Percentiles rank a stretch among this genome's conserved stretches.
Conservation (phyloP, 2,329 filamentous ascomycete species). For the Fusarium pseudocircinatum region DNA sequence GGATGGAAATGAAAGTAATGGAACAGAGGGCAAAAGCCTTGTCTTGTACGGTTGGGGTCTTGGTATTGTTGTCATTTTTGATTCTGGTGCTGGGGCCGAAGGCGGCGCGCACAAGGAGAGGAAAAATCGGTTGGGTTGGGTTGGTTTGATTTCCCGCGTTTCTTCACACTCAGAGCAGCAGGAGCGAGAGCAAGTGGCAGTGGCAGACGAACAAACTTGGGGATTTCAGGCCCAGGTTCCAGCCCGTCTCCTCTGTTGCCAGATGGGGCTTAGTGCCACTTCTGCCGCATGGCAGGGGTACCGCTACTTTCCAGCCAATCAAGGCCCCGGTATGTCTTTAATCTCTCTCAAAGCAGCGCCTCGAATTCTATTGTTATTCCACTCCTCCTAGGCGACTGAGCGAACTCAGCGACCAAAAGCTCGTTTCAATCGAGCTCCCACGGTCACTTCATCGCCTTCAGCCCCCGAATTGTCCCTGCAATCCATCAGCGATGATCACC, state of each 20-base stretch:
- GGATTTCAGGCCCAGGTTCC: slow-evolving; percentile 26
- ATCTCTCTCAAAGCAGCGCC: slow-evolving; percentile 25
- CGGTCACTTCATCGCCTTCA: slow-evolving; percentile 11
- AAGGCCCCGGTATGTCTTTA: neutral
- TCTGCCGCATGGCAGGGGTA: slow-evolving; percentile 12
- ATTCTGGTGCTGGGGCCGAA: slow-evolving; percentile 50
- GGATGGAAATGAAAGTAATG: slow-evolving; percentile 38
- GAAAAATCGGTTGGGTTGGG: slow-evolving; percentile 45
- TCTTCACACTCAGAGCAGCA: slow-evolving; percentile 19
- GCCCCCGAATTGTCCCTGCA: slow-evolving; percentile 8
- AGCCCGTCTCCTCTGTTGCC: slow-evolving; percentile 20
- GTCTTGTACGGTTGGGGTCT: slow-evolving; percentile 51
- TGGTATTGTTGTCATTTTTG: slow-evolving; percentile 53
- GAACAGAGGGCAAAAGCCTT: slow-evolving; percentile 44
- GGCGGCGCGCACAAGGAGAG: slow-evolving; percentile 52
- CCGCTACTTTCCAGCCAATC: slow-evolving; percentile 21
- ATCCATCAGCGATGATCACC: neutral
- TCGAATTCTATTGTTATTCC: slow-evolving; percentile 23
- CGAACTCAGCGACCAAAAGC: slow-evolving; percentile 32
- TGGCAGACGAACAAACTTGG: slow-evolving; percentile 14
- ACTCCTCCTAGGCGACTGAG: slow-evolving; percentile 30
- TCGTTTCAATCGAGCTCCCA: slow-evolving; percentile 25
- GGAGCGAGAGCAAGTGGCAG: neutral
- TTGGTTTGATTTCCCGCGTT: slow-evolving; percentile 44
- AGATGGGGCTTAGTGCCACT: slow-evolving; percentile 25